Conservation (phyloP, 192 early-diverging fungal species). For the Entomortierella lignicola region DNA sequence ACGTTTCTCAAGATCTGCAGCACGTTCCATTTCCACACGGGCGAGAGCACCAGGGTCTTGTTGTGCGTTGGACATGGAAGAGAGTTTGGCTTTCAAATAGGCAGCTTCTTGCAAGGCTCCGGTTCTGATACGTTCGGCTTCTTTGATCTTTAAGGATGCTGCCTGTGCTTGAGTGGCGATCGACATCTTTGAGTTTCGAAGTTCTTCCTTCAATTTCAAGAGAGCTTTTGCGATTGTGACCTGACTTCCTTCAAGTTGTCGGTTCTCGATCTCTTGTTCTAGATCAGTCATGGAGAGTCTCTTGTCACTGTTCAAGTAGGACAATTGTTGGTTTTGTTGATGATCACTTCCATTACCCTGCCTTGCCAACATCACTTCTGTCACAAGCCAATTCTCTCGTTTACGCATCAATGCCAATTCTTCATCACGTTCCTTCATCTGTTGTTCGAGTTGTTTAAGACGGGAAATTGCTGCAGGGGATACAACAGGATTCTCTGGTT, state of each 20-base stretch:
- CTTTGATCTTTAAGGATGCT: slow-evolving; percentile 59
- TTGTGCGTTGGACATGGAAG: slow-evolving; percentile 55
- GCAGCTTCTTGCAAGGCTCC: slow-evolving; percentile 69
- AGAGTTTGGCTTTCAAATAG: slow-evolving; percentile 63
- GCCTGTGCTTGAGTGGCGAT: slow-evolving; percentile 61
- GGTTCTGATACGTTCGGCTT: slow-evolving; percentile 61
- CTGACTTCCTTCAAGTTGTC: slow-evolving; percentile 54
- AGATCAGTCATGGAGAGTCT: slow-evolving; percentile 31
- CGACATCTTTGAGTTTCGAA: slow-evolving; percentile 54
- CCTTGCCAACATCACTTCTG: slow-evolving; percentile 37
- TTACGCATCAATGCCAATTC: slow-evolving; percentile 17
- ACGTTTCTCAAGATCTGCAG: slow-evolving; percentile 59
- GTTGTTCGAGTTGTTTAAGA: slow-evolving; percentile 17
- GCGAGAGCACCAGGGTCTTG: slow-evolving; percentile 49
- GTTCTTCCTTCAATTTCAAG: slow-evolving; percentile 60
- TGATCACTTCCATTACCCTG: slow-evolving; percentile 1
- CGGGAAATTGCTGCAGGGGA: slow-evolving; percentile 3
- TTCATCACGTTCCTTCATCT: slow-evolving; percentile 33
- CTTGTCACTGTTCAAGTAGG: not conserved
- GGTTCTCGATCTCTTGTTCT: slow-evolving; percentile 42
- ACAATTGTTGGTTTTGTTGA: not conserved
- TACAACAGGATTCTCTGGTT: not conserved
- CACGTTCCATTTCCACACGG: slow-evolving; percentile 59
- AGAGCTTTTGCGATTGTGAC: slow-evolving; percentile 58
- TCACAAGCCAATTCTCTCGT: slow-evolving; percentile 45